Evolutionary conservation across 2,329 filamentous ascomycete species (phyloP), one percentile per base, ranked within the genome.

Genomic region (Lachnellula arida): DNA sequence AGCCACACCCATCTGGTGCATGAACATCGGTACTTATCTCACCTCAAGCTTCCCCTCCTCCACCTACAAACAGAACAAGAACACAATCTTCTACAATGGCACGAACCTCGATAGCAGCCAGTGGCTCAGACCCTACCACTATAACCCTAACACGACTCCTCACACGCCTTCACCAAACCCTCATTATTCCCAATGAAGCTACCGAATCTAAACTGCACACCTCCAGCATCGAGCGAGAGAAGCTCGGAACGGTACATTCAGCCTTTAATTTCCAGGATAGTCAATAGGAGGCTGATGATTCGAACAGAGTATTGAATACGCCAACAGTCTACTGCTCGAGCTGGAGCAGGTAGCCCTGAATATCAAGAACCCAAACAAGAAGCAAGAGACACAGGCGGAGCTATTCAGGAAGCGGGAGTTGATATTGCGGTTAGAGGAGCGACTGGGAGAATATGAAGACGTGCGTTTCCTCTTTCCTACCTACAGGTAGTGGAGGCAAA

Each of bases 301-400:
- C 42, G 9, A 8, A 15, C 60, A 89, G 82, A 92, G 91, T 65
- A 76, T 93, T 58, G 81, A 88, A 62, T 83, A 88, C 68, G 88
- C 89, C 19, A 82, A 85, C 42, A 79, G 78, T 0, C 78, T 89
- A 32, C 81, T 92, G 54, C 80, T 86, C 19, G 84, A 80, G 57
- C 79, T 91, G 43, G 89, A 91, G 69, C 87, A 89, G 64, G 82
- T 88, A 63, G 79, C 83, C 5, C 72, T 81, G 14, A 75, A 72
- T n/a, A 73, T 85, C 60, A 85, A 85, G 68, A 74, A 80, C 34
- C 79, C 80, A 55, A 70, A 77, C 5, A 81, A 80, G 56, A 81
- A 83, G 63, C 76, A 83, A 59, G 80, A 86, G 56, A 69, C 80
- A 17, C 86, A 90, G 70, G 72, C 75, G 22, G 84, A 88, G 59